phyloP scores from a whole-genome alignment of 805 yeast genomes.

The Wickerhamiella brachini region DNA sequence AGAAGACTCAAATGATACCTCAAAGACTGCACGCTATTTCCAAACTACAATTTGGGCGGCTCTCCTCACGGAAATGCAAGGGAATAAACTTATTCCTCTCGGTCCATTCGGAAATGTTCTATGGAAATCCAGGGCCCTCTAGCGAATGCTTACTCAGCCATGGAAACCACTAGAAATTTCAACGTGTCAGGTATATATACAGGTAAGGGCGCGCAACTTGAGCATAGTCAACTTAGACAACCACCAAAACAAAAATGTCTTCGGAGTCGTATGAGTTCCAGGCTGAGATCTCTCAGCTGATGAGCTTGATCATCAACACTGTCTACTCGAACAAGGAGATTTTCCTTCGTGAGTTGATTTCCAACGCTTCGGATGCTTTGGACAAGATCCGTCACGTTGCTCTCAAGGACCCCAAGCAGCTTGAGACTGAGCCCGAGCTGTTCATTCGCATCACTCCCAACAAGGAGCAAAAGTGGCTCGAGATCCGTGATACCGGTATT shows the following conservation, averaged over 20 bases:
- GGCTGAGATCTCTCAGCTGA: slow-evolving; percentile 99
- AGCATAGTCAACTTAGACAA: not conserved
- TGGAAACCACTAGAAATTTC: slow-evolving; percentile 8
- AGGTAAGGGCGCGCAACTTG: not conserved
- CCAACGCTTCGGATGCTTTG: slow-evolving; percentile 97
- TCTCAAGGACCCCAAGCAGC: slow-evolving; percentile 75
- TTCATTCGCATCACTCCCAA: slow-evolving; percentile 95
- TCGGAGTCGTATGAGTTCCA: slow-evolving; percentile 61
- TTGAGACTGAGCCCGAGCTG: slow-evolving; percentile 91
- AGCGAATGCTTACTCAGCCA: slow-evolving; percentile 5
- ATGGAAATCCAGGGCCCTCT: not conserved
- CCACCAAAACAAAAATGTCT: slow-evolving; percentile 15
- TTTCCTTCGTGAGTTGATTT: slow-evolving; percentile 95
- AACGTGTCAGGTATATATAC: not conserved
- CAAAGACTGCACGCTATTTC: not conserved
- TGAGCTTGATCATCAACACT: slow-evolving; percentile 99
- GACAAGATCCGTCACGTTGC: slow-evolving; percentile 98
- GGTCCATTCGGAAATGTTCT: not conserved
- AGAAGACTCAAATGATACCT: no score
- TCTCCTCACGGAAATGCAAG: not conserved
- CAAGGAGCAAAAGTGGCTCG: slow-evolving; percentile 87
- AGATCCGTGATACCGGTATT: slow-evolving; percentile 98
- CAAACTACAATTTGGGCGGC: not conserved
- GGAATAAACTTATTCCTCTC: not conserved
- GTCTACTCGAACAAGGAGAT: slow-evolving; percentile 99